Base-by-base conservation (phyloP, 2,329 filamentous ascomycete genomes). In the Tolypocladium endophyticum region DNA sequence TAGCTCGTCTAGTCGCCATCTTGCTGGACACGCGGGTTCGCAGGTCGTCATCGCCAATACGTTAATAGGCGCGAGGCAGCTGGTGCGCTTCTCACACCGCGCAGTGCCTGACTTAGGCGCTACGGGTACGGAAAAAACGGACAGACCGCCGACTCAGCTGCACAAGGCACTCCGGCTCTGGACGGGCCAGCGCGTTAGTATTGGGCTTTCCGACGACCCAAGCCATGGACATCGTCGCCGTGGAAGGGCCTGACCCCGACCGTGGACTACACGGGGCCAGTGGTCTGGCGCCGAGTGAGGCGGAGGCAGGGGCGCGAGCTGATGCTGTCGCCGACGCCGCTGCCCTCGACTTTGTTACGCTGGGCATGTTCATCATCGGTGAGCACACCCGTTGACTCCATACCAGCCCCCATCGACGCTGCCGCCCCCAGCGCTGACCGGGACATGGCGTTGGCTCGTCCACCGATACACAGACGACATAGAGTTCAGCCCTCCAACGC, bases 361-460 rank as follows among this genome's bases (percentile, higher is more conserved):
- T 89, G 67, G 87, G 86, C 67, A 89, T 89, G 87, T 87, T 89
- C 67, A 89, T 89, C 57, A 84, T 89, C 62, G 87, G 85, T 87
- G 74, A 72, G 80, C 60, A 53, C 38, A 25, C n/a, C n/a, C 58
- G 14, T 23, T 53, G 50, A 53, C 45, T 12, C 8, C 14, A 50
- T 30, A 25, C 45, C 45, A 28, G 45, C 45, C 45, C 11, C 25
- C 16, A n/a, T 18, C 36, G 36, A n/a, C 7, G 39, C 54, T 25
- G 52, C 35, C 35, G 59, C 55, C 41, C 56, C 58, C 39, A 56
- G 39, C 47, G 55, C 28, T 54, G 60, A 50, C 23, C n/a, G 39
- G 23, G 41, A 57, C 59, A 30, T 30, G 50, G 30, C 50, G 38
- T 16, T 23, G 36, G 55, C 36, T 41, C 57, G 28, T 52, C 47